Base-by-base conservation (phyloP, 768 basidiomycete species). In the Amanita exitialis region DNA sequence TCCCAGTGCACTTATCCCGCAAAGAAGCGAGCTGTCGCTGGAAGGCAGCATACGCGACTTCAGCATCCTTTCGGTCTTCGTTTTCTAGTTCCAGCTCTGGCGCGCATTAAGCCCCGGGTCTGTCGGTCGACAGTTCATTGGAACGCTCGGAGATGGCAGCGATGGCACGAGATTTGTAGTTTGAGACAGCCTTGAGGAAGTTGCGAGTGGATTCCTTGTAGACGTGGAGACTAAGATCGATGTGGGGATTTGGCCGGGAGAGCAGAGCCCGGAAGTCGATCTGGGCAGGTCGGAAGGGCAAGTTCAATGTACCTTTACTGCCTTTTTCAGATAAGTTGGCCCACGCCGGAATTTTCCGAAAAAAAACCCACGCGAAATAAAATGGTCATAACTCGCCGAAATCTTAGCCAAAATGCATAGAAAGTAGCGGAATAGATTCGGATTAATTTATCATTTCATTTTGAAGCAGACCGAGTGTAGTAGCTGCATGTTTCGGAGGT, bases 91-190 rank as follows among this genome's bases (percentile, higher is more conserved):
- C 82, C 45, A 90, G 64, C 8, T 77, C 86, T 86, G 47, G 10
- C 3, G 7, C 3, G 18, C 12, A 37, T 44, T 35, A n/a, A 44
- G 34, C 46, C 37, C 32, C 43, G 8, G 15, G 15, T 3, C 6
- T 32, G n/a, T n/a, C n/a, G n/a, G n/a, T n/a, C n/a, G n/a, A n/a
- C n/a, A n/a, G n/a, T 35, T 8, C 15, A 12, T 13, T n/a, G 13
- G 8, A 25, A 44, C 83, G 73, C 47, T 83, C 79, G 12, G 82
- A 74, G 56, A 93, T 84, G 55, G 80, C 77, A 2, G 80, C 66
- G 38, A 84, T 80, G 1, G 85, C 83, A 21, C 79, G 77, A 53
- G 80, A 75, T 53, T 87, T 86, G 69, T 89, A 92, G 55, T 71
- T 76, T 6, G 78, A 69, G 53, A 90, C 79, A 0, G 85, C 83